These are phyloP conservation scores for Apium graveolens DNA, from an alignment of 129 eudicot genomes.

Conservation along the genomic window DNA sequence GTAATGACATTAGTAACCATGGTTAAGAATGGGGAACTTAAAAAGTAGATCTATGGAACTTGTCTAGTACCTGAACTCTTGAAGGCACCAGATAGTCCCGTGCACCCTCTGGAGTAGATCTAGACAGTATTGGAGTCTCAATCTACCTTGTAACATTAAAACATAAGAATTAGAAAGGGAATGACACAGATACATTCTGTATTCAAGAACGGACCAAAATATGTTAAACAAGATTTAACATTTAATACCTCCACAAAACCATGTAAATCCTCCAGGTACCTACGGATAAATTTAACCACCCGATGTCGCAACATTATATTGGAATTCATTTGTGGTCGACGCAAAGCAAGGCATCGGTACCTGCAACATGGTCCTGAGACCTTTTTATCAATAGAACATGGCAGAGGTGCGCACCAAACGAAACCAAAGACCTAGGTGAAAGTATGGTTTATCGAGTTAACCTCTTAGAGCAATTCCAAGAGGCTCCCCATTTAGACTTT, in stretches of 20 bases:
- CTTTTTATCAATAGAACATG: constrained; percentile 20
- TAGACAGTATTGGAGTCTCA: constrained; percentile 98
- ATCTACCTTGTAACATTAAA: constrained; percentile 92
- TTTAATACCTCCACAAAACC: constrained; percentile 76
- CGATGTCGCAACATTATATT: constrained; percentile 80
- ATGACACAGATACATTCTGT: constrained; percentile 7
- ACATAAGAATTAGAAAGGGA: constrained; percentile 50
- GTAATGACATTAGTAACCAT: neutral
- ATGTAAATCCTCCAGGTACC: constrained; percentile 89
- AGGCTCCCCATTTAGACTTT: neutral
- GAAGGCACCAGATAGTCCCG: constrained; percentile 98
- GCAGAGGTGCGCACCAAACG: constrained; percentile 7
- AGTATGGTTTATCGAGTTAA: neutral
- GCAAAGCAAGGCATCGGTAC: constrained; percentile 86
- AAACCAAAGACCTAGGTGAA: constrained; percentile 4
- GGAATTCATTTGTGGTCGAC: constrained; percentile 69
- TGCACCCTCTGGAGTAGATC: constrained; percentile 99
- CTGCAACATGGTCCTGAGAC: constrained; percentile 30
- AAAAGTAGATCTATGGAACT: neutral
- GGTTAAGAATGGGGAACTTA: neutral
- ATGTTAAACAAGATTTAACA: constrained; percentile 4
- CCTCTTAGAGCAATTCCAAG: neutral
- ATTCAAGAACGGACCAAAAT: neutral
- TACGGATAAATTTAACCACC: constrained; percentile 77
- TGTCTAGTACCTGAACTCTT: constrained; percentile 76